Conservation (phyloP, 2,329 filamentous ascomycete species). For the Helminthosporium solani region DNA sequence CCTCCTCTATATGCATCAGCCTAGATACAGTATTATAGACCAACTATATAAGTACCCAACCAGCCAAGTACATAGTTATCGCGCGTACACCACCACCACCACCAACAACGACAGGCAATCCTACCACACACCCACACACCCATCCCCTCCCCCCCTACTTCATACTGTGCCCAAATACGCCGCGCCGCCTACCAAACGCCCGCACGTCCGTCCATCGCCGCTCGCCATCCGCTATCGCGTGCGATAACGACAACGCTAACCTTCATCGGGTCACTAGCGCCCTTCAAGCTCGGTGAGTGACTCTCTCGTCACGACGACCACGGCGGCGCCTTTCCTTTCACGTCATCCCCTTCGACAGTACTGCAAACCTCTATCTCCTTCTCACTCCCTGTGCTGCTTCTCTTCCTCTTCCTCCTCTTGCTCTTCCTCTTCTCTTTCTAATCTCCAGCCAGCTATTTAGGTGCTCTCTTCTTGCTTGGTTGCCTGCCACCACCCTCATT, state of each 20-base stretch:
- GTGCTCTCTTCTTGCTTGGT: conserved; percentile 3
- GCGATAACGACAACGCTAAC: conserved; percentile 3
- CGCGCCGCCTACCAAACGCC: too few species aligned
- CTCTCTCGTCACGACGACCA: conserved; percentile 18
- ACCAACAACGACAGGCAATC: too few species aligned
- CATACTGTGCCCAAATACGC: too few species aligned
- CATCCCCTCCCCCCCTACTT: too few species aligned
- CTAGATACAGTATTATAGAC: too few species aligned
- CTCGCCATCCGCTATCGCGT: too few species aligned
- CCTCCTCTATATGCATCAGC: too few species aligned
- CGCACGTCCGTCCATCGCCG: too few species aligned
- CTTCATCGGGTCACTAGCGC: neutral
- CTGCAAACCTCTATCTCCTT: neutral
- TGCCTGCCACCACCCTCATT: conserved; percentile 11
- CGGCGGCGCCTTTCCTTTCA: conserved; percentile 11
- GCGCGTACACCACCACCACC: too few species aligned
- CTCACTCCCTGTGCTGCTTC: conserved; percentile 3
- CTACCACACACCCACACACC: too few species aligned
- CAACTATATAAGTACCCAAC: too few species aligned
- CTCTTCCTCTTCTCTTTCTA: neutral
- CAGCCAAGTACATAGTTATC: too few species aligned
- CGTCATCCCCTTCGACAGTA: conserved; percentile 1
- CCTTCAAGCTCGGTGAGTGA: conserved; percentile 10
- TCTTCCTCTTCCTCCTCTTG: neutral
- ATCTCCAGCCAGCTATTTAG: neutral